Evolutionary conservation across 1,284 basidiomycete species (phyloP), one percentile per base, ranked within the genome.

Genomic region (Stereum hirsutum): DNA sequence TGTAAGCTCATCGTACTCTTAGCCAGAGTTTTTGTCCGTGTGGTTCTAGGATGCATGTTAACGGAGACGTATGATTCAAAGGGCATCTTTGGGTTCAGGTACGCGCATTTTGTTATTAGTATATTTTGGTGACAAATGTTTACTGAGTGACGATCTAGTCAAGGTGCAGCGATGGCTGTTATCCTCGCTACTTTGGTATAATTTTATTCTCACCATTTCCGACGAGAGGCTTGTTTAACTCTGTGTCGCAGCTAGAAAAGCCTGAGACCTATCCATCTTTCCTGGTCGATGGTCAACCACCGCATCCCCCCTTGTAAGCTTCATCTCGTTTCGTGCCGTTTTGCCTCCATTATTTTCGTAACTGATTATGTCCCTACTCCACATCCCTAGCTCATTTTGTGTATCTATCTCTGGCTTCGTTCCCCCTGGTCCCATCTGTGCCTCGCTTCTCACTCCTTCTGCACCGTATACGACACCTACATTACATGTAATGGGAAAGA

Each of bases 1-100:
- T 59, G 83, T 83, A 36, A 11, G 61, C n/a, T n/a, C n/a, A n/a
- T n/a, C n/a, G n/a, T n/a, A n/a, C n/a, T n/a, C n/a, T n/a, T n/a
- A n/a, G n/a, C n/a, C n/a, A n/a, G n/a, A n/a, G n/a, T n/a, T n/a
- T n/a, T 52, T 10, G 8, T 15, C 19, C 10, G n/a, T 26, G 10
- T n/a, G 10, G 2, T 6, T 3, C 7, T 15, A 15, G 10, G 12
- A 17, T 20, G 30, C 5, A n/a, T 42, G 12, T 41, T 20, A 37
- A 23, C 11, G 20, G 17, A n/a, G 21, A 11, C 17, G 12, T 6
- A 8, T 30, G 30, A 12, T 25, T 37, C 20, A 11, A 46, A 91
- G 84, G 90, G 89, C 24, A 72, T 93, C 14, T 78, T 93, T 57
- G 89, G 88, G 6, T 90, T 90, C 61, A 85, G 80, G 80, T 78